A percentile compares a stretch with the other conserved stretches of the same genome.
Evolutionary conservation across 1,284 basidiomycete genomes (phyloP).

Genomic region (Dichomitus squalens): DNA sequence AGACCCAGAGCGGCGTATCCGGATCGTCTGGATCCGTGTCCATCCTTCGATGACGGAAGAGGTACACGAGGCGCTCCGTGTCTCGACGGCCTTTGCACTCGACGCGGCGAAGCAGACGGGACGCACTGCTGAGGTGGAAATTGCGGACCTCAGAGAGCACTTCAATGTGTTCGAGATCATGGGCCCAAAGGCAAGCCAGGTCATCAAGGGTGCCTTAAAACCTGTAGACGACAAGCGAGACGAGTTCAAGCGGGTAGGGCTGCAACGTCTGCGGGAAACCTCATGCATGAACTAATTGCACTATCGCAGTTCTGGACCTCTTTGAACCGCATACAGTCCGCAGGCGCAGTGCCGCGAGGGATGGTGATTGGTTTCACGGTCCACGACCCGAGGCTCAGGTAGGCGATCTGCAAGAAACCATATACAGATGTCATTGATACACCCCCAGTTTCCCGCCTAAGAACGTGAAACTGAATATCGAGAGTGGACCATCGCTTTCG

Average conservation of each 20-base stretch:
- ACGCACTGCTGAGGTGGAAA: slow-evolving; percentile 51
- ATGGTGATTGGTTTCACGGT: slow-evolving; percentile 79
- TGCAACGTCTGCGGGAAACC: too few species aligned
- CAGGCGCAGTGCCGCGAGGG: slow-evolving; percentile 68
- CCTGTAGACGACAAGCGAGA: slow-evolving; percentile 54
- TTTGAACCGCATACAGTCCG: slow-evolving; percentile 61
- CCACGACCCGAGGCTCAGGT: slow-evolving; percentile 82
- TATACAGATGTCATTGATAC: neutral
- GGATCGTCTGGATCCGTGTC: slow-evolving; percentile 72
- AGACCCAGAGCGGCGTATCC: slow-evolving; percentile 23
- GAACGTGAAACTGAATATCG: slow-evolving; percentile 53
- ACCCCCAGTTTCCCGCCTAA: slow-evolving; percentile 74
- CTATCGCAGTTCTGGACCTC: slow-evolving; percentile 77
- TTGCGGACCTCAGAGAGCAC: slow-evolving; percentile 69
- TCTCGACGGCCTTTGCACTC: slow-evolving; percentile 52
- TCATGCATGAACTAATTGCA: too few species aligned
- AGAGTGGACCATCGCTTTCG: slow-evolving; percentile 24
- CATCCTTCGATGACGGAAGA: slow-evolving; percentile 75
- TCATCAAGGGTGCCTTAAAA: slow-evolving; percentile 73
- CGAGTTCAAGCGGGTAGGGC: slow-evolving; percentile 64
- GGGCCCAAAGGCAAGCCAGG: slow-evolving; percentile 80
- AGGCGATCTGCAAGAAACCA: too few species aligned
- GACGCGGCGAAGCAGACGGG: slow-evolving; percentile 41
- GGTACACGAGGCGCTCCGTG: slow-evolving; percentile 53
- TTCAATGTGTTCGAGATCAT: slow-evolving; percentile 85